Base-by-base conservation (phyloP, 331 rosid species). In the Quercus lobata region DNA sequence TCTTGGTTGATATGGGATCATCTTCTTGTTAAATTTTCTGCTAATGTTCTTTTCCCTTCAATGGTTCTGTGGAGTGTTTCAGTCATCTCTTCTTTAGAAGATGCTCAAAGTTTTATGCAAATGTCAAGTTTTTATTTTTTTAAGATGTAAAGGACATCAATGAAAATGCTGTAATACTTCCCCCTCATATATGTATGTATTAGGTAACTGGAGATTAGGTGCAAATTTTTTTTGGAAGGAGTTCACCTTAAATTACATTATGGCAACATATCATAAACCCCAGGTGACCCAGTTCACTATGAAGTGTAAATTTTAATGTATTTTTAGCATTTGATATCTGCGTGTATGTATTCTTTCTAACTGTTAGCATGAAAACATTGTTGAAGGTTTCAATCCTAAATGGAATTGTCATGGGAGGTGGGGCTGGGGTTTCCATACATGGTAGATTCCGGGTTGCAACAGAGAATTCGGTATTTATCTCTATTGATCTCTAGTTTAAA, bases 401-500 rank as follows among this genome's bases (percentile, higher is more conserved):
- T 76, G 99, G 99, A 78, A 91, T 93, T 57, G 98, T 95, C 78
- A 93, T 95, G 98, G 99, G 99, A 80, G 99, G 99, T 87, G 98
- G 99, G 21, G 97, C 98, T 37, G 98, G 99, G 60, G 92, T 79
- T 88, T 93, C 99, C 74, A 80, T 93, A 25, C 99, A 95, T 75
- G 98, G 99, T 75, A 93, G 94, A 89, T 93, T 91, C 81, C 82
- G 97, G 69, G 89, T 95, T 69, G 97, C 88, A 74, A 91, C 97
- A 27, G 98, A 95, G 87, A 95, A 91, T 61, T 84, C 99, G 70
- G 99, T 95, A 91, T 8, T 78, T 81, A 61, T 71, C 30, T 46
- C 34, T 68, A 63, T 61, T 62, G 19, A 32, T 76, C 46, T 73
- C 34, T 58, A n/a, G 21, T 34, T 68, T 73, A 58, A 82, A 72